phyloP scores from a whole-genome alignment of 179 eudicot genomes.

The Amaranthus tricolor region DNA sequence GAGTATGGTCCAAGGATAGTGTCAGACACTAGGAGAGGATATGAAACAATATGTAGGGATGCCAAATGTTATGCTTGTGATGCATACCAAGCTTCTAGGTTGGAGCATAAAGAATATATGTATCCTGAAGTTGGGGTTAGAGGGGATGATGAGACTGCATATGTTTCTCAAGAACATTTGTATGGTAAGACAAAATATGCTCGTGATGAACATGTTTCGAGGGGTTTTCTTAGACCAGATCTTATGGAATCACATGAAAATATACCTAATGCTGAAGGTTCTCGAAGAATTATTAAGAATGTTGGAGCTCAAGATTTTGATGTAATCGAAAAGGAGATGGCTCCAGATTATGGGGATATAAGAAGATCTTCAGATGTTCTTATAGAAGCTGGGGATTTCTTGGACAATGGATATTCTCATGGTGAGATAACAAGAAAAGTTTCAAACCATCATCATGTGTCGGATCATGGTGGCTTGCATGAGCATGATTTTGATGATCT shows the following conservation, averaged over 20 bases:
- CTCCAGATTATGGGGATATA: slow-evolving; percentile 27
- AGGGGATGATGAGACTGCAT: slow-evolving; percentile 24
- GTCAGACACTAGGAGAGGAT: slow-evolving; percentile 27
- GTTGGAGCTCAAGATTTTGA: slow-evolving; percentile 26
- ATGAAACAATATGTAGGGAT: slow-evolving; percentile 25
- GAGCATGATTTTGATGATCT: slow-evolving; percentile 29
- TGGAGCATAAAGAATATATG: slow-evolving; percentile 28
- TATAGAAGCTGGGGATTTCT: slow-evolving; percentile 29
- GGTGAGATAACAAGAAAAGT: slow-evolving; percentile 31
- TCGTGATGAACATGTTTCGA: slow-evolving; percentile 23
- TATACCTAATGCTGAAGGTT: slow-evolving; percentile 25
- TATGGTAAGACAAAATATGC: slow-evolving; percentile 25
- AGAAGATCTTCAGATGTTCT: slow-evolving; percentile 18
- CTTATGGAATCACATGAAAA: slow-evolving; percentile 24
- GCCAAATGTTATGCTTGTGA: slow-evolving; percentile 24
- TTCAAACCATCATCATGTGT: slow-evolving; percentile 25
- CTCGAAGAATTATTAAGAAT: slow-evolving; percentile 23
- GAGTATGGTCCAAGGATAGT: slow-evolving; percentile 27
- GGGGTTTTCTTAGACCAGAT: slow-evolving; percentile 25
- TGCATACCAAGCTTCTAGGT: slow-evolving; percentile 21
- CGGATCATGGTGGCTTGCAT: slow-evolving; percentile 23
- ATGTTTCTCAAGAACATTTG: slow-evolving; percentile 23
- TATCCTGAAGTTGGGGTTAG: slow-evolving; percentile 25
- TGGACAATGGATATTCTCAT: slow-evolving; percentile 25
- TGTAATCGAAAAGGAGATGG: slow-evolving; percentile 18